Conservation (phyloP, 257 asterid species). For the Prunella vulgaris region DNA sequence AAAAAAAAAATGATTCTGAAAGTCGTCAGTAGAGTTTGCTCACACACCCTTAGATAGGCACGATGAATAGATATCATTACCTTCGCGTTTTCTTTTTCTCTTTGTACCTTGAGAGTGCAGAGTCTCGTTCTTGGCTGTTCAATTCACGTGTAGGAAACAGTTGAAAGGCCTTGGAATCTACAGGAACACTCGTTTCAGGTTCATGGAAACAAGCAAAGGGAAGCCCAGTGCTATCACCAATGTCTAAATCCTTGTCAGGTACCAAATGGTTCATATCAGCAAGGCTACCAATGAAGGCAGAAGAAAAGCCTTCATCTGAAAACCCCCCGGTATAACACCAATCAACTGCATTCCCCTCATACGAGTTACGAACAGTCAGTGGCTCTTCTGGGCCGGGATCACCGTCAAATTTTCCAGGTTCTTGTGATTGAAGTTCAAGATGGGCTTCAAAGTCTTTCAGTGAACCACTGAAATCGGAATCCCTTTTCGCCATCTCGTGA, state of each 20-base stretch:
- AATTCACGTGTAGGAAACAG: constrained; percentile 50
- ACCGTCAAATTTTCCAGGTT: constrained; percentile 30
- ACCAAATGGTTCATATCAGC: constrained; percentile 49
- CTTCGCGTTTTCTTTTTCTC: constrained; percentile 90
- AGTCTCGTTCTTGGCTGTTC: constrained; percentile 77
- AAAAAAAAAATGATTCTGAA: no score
- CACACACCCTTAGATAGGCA: not conserved
- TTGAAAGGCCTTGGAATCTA: constrained; percentile 31
- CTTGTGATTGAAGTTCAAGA: constrained; percentile 29
- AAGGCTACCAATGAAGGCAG: constrained; percentile 33
- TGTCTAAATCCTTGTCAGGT: constrained; percentile 64
- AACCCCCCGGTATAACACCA: constrained; percentile 37
- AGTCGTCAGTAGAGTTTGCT: no score
- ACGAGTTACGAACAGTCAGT: constrained; percentile 27
- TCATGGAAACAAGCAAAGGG: constrained; percentile 39
- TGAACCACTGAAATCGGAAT: constrained; percentile 48
- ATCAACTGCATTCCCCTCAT: constrained; percentile 36
- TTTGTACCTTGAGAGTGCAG: constrained; percentile 81
- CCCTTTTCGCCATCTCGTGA: constrained; percentile 59
- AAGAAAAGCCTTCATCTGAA: constrained; percentile 44
- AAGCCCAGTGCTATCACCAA: constrained; percentile 31
- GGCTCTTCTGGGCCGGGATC: constrained; percentile 34
- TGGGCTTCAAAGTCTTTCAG: constrained; percentile 39
- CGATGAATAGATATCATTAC: constrained; percentile 28
- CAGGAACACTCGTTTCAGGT: constrained; percentile 33